These are phyloP conservation scores for Pseudozyma sp. DNA, from an alignment of 1,284 basidiomycete genomes.

Conservation along the genomic window DNA sequence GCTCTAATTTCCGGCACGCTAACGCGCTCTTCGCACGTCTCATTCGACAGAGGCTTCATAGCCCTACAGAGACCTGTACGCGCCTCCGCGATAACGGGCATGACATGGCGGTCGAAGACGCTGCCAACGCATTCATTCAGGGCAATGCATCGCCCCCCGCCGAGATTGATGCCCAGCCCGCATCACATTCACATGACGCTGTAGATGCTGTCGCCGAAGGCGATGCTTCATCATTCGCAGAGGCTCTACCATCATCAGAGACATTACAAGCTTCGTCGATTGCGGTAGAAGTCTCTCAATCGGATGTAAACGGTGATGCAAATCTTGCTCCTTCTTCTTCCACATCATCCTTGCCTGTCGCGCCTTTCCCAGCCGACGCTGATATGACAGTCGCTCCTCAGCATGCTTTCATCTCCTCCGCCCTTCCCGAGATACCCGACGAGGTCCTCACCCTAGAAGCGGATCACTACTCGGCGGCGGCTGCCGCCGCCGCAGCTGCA, in stretches of 20 bases:
- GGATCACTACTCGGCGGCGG: constrained; percentile 11
- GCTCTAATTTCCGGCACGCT: constrained; percentile 9
- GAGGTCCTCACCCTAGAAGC: constrained; percentile 29
- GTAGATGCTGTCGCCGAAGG: constrained; percentile 1
- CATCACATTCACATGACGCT: constrained; percentile 11
- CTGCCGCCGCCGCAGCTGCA: constrained; percentile 7
- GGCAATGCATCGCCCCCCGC: constrained; percentile 6
- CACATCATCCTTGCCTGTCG: neutral
- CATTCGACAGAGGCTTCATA: constrained; percentile 12
- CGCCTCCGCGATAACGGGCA: constrained; percentile 19
- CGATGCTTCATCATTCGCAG: constrained; percentile 1
- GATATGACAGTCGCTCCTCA: constrained; percentile 9
- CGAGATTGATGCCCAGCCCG: constrained; percentile 12
- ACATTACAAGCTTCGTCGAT: neutral
- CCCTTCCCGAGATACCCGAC: constrained; percentile 43
- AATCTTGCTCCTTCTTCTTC: constrained; percentile 10
- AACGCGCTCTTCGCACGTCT: constrained; percentile 11
- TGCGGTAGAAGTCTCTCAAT: neutral
- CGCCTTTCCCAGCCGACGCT: constrained; percentile 10
- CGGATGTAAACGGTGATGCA: constrained; percentile 4
- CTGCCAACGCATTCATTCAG: constrained; percentile 9
- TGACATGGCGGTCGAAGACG: constrained; percentile 39
- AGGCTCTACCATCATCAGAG: constrained; percentile 2
- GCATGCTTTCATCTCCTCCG: constrained; percentile 23
- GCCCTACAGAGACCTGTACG: neutral